phyloP scores from a whole-genome alignment of 768 basidiomycete genomes.

The Polyporus arcularius region DNA sequence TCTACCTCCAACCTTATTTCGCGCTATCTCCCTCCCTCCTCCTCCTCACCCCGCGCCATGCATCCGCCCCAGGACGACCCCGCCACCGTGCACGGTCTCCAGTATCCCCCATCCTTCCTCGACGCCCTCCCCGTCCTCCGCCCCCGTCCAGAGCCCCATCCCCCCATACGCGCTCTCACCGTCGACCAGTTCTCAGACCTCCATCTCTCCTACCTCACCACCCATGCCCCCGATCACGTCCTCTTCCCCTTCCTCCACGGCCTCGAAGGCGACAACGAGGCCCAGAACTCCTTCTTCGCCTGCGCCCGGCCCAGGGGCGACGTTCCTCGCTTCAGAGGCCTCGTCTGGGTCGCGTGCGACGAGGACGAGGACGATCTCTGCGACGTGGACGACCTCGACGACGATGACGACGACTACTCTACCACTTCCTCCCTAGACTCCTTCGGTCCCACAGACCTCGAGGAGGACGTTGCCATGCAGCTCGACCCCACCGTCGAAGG shows the following conservation, averaged over 20 bases:
- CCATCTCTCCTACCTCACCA: conserved; percentile 60
- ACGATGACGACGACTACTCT: conserved; percentile 33
- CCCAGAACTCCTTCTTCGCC: conserved; percentile 82
- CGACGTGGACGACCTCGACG: conserved; percentile 31
- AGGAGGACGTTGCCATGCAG: conserved; percentile 30
- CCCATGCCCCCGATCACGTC: conserved; percentile 77
- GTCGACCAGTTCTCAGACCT: conserved; percentile 56
- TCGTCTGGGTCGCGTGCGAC: conserved; percentile 82
- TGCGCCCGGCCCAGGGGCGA: conserved; percentile 26
- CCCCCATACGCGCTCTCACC: conserved; percentile 44
- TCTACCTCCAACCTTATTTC: conserved; percentile 14
- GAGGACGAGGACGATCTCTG: conserved; percentile 51
- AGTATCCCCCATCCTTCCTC: conserved; percentile 23
- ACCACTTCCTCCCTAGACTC: conserved; percentile 29
- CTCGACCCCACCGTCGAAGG: conserved; percentile 16
- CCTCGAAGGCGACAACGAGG: conserved; percentile 76
- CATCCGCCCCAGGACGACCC: not conserved
- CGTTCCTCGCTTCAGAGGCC: conserved; percentile 54
- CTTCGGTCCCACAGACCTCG: conserved; percentile 29
- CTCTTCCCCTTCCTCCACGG: conserved; percentile 92
- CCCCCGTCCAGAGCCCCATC: conserved; percentile 37
- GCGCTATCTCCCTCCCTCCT: conserved; percentile 1
- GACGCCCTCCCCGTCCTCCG: conserved; percentile 27
- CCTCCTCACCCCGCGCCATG: conserved; percentile 8
- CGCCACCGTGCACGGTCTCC: conserved; percentile 21